These are phyloP conservation scores for Prunus dulcis DNA, from an alignment of 306 rosid species.

Conservation along the genomic window DNA sequence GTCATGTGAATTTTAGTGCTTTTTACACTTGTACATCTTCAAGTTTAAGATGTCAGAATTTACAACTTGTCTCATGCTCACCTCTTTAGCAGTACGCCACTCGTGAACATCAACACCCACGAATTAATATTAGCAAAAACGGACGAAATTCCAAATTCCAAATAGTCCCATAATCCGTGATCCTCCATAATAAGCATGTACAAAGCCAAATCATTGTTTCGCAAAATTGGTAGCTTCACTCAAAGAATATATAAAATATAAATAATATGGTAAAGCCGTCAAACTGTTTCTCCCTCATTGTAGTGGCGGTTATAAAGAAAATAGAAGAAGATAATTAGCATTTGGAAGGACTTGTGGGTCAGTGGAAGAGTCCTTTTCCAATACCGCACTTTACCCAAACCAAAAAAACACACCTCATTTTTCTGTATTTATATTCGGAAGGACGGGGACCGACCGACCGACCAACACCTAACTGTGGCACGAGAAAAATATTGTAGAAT, in stretches of 20 bases:
- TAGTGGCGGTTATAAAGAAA: too few relatives aligned
- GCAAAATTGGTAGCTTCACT: neutral
- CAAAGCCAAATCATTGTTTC: neutral
- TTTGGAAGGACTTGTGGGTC: neutral
- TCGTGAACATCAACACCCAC: too few relatives aligned
- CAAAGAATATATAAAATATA: too few relatives aligned
- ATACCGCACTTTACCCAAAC: conserved; percentile 15
- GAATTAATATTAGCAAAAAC: too few relatives aligned
- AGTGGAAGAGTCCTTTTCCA: conserved; percentile 39
- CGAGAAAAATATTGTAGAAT: conserved; percentile 25
- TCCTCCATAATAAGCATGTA: neutral
- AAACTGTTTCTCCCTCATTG: too few relatives aligned
- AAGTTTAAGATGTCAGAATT: too few relatives aligned
- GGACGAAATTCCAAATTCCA: too few relatives aligned
- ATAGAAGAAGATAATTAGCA: too few relatives aligned
- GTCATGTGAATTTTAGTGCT: too few relatives aligned
- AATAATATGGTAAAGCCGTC: too few relatives aligned
- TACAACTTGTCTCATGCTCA: neutral
- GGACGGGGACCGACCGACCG: conserved; percentile 14
- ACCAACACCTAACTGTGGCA: conserved; percentile 32
- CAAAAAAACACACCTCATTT: neutral
- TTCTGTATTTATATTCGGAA: neutral
- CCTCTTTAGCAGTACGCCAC: too few relatives aligned
- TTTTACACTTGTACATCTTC: too few relatives aligned
- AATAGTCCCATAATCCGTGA: neutral